phyloP scores from a whole-genome alignment of 1,284 basidiomycete species.

The Athelia psychrophila region DNA sequence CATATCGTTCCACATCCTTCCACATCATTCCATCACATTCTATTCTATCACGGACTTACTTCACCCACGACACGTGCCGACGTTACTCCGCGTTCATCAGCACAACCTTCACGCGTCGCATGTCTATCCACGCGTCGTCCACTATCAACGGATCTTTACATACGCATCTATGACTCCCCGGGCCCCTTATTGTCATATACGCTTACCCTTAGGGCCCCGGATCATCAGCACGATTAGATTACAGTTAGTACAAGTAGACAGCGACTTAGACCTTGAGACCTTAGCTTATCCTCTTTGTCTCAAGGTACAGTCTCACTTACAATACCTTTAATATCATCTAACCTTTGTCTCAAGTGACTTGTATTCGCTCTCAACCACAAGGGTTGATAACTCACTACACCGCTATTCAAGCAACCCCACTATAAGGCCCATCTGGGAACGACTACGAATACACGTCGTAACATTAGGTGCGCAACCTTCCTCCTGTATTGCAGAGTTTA shows the following conservation, averaged over 20 bases:
- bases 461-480: not conserved
- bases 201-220: too few species aligned
- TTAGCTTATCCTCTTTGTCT: too few species aligned
- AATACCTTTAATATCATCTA: too few species aligned
- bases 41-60: not conserved
- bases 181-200: too few species aligned
- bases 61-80: not conserved
- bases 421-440: not conserved
- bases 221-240: too few species aligned
- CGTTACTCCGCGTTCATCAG: not conserved
- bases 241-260: too few species aligned
- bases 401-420: not conserved
- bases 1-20: constrained; percentile 4
- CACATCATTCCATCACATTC: not conserved
- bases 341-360: not conserved
- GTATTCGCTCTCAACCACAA: not conserved
- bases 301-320: too few species aligned
- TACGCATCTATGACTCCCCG: too few species aligned
- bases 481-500: too few species aligned
- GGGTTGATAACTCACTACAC: not conserved
- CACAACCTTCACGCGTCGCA: not conserved
- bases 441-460: not conserved
- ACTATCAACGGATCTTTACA: too few species aligned
- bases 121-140: too few species aligned
- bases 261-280: too few species aligned